phyloP scores from a whole-genome alignment of 306 rosid species.

The Senna tora region DNA sequence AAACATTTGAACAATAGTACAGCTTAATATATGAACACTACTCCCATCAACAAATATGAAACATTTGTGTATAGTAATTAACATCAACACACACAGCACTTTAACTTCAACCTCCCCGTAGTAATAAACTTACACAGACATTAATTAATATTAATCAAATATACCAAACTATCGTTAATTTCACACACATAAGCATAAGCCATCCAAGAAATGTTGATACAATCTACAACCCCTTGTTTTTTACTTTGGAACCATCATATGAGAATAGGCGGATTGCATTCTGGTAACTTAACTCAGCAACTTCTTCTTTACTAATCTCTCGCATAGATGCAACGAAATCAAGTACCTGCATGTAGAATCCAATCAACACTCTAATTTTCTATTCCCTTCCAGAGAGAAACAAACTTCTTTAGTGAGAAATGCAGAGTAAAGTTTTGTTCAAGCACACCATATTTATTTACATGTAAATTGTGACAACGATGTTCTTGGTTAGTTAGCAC shows the following conservation, averaged over 20 bases:
- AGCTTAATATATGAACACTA: too few species aligned
- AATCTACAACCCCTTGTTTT: not conserved
- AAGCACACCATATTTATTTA: not conserved
- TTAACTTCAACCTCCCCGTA: too few species aligned
- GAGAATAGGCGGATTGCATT: conserved; percentile 51
- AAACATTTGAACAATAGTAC: too few species aligned
- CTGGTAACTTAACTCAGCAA: conserved; percentile 48
- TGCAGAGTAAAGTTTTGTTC: not conserved
- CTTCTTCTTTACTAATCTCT: conserved; percentile 52
- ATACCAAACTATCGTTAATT: too few species aligned
- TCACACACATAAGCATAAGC: not conserved
- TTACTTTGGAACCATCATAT: conserved; percentile 24
- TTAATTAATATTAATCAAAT: too few species aligned
- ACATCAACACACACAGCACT: too few species aligned
- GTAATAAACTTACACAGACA: too few species aligned
- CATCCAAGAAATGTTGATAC: not conserved
- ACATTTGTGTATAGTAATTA: too few species aligned
- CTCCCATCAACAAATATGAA: too few species aligned
- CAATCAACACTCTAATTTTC: too few species aligned
- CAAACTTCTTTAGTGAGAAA: not conserved
- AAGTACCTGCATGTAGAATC: conserved; percentile 46
- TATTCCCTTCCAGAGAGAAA: not conserved
- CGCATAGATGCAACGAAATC: conserved; percentile 53
- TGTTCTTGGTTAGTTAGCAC: conserved; percentile 21
- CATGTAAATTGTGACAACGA: not conserved